A percentile compares a stretch with the other conserved stretches of the same genome.
These are phyloP conservation scores for Aristolochia californica DNA, from an alignment of 164 flowering plant species.

Conservation along the genomic window DNA sequence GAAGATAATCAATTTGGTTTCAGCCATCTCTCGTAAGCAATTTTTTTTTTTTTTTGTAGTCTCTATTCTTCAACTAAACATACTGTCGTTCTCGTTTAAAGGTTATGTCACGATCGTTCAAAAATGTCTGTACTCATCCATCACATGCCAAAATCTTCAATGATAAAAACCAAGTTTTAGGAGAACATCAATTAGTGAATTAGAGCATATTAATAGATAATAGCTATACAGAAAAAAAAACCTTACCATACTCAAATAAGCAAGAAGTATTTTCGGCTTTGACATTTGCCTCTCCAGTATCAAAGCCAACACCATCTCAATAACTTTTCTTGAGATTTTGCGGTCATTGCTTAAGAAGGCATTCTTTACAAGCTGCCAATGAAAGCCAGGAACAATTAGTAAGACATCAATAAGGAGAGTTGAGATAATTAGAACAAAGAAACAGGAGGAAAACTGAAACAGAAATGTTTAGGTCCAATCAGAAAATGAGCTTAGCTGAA, in stretches of 20 bases:
- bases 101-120: not conserved
- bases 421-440: too few species aligned
- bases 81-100: too few species aligned
- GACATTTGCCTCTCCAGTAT: conserved; percentile 20
- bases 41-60: too few species aligned
- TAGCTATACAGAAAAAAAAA: not conserved
- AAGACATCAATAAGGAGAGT: too few species aligned
- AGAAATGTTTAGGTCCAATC: not conserved
- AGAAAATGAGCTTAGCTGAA: not conserved
- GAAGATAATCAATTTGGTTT: too few species aligned
- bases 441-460: too few species aligned
- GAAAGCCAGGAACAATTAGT: not conserved
- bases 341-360: conserved; percentile 16
- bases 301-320: conserved; percentile 18
- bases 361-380: conserved; percentile 26
- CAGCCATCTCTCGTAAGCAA: too few species aligned
- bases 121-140: not conserved
- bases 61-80: too few species aligned
- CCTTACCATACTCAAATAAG: conserved; percentile 19
- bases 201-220: not conserved
- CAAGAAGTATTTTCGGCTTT: conserved; percentile 15
- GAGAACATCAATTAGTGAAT: not conserved
- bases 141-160: not conserved
- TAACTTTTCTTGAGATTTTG: conserved; percentile 18
- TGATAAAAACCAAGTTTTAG: not conserved